Percentiles rank a stretch among this genome's conserved stretches.
Evolutionary conservation across 257 asterid species (phyloP).

Genomic region (Cruciata laevipes): DNA sequence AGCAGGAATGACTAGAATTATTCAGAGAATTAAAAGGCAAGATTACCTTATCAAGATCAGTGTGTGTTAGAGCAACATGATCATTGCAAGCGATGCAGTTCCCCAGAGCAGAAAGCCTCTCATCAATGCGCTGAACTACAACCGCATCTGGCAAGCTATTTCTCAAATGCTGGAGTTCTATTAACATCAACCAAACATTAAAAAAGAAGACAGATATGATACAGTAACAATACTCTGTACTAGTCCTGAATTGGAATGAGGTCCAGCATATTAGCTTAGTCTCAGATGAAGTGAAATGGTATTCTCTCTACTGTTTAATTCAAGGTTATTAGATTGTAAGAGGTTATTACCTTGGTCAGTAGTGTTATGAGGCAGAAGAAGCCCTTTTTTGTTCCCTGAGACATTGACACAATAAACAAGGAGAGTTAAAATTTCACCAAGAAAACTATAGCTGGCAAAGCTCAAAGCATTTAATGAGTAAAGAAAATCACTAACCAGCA

Average conservation of each 20-base stretch:
- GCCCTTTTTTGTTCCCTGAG: slow-evolving; percentile 88
- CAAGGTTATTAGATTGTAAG: neutral
- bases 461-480: neutral
- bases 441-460: neutral
- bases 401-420: neutral
- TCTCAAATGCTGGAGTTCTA: slow-evolving; percentile 83
- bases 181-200: neutral
- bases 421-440: neutral
- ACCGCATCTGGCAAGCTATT: slow-evolving; percentile 81
- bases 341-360: slow-evolving; percentile 76
- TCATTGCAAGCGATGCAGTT: slow-evolving; percentile 92
- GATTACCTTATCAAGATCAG: slow-evolving; percentile 75
- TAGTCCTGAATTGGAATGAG: neutral
- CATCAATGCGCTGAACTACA: slow-evolving; percentile 89
- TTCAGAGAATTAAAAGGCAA: slow-evolving; percentile 3
- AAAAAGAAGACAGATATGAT: slow-evolving; percentile 13
- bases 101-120: slow-evolving; percentile 83
- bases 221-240: too few species aligned
- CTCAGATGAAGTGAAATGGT: neutral
- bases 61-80: slow-evolving; percentile 89
- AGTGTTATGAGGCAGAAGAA: slow-evolving; percentile 89
- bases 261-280: too few species aligned
- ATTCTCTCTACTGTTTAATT: neutral
- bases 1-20: neutral
- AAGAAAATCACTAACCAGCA: slow-evolving; percentile 49